These are phyloP conservation scores for Cardamine chenopodiifolia DNA, from an alignment of 345 rosid genomes.

Conservation along the genomic window DNA sequence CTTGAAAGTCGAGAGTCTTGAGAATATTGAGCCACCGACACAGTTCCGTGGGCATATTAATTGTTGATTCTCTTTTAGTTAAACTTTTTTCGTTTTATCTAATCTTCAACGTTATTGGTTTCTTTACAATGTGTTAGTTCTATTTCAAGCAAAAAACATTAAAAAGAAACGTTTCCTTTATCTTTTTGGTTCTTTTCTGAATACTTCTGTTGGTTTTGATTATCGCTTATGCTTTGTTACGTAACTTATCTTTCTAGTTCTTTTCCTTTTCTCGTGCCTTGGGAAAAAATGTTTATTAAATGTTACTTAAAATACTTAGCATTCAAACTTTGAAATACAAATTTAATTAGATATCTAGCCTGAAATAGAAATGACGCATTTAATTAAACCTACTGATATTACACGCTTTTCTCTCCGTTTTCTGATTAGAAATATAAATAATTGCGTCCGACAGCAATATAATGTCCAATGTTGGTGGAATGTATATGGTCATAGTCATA, in stretches of 20 bases:
- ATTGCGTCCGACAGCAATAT: conserved; percentile 25
- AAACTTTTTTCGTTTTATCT: neutral
- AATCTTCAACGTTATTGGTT: conserved; percentile 8
- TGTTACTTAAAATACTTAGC: conserved; percentile 1
- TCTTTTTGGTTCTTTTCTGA: neutral
- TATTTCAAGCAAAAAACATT: conserved; percentile 1
- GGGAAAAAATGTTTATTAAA: neutral
- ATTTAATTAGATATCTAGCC: neutral
- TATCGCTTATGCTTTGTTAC: neutral
- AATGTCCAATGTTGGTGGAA: conserved; percentile 36
- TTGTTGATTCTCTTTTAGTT: neutral
- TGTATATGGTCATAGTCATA: conserved; percentile 27
- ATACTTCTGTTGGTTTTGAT: conserved; percentile 1
- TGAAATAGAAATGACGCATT: conserved; percentile 10
- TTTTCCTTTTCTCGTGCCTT: neutral
- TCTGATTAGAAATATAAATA: too few relatives aligned
- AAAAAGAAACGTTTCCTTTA: neutral
- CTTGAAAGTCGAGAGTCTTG: neutral
- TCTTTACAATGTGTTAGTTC: conserved; percentile 7
- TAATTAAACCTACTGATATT: neutral
- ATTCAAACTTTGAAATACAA: conserved; percentile 10
- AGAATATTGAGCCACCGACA: conserved; percentile 27
- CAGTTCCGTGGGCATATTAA: neutral
- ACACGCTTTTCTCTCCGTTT: conserved; percentile 22
- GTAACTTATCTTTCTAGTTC: conserved; percentile 4